phyloP scores from a whole-genome alignment of 176 grass and related monocot genomes.

The Zea luxurians region DNA sequence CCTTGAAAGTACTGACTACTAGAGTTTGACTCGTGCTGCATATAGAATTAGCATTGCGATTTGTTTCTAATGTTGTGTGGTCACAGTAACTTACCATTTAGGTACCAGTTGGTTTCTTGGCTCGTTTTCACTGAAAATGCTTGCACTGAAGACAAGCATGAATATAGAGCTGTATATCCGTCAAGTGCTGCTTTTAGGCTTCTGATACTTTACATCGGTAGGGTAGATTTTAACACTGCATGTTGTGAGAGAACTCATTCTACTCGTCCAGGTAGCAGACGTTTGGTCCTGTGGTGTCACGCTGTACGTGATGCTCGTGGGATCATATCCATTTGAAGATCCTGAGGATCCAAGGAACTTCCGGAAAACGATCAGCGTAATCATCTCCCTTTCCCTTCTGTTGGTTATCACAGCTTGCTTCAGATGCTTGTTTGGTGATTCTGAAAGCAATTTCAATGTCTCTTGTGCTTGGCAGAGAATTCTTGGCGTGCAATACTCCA shows the following conservation, averaged over 20 bases:
- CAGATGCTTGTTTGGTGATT: not conserved
- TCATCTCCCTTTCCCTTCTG: not conserved
- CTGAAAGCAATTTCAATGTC: slow-evolving; percentile 22
- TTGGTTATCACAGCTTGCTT: slow-evolving; percentile 12
- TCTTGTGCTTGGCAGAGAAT: slow-evolving; percentile 62
- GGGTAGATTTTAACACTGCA: not conserved
- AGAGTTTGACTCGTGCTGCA: not conserved
- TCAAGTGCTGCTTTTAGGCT: not conserved
- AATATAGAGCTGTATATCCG: not conserved
- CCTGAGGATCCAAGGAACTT: slow-evolving; percentile 94
- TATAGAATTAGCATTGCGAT: not conserved
- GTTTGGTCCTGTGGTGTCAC: slow-evolving; percentile 95
- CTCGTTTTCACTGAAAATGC: slow-evolving; percentile 7
- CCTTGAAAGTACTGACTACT: not conserved
- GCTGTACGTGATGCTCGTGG: slow-evolving; percentile 90
- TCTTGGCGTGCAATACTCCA: slow-evolving; percentile 80
- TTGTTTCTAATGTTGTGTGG: not conserved
- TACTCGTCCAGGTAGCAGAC: slow-evolving; percentile 64
- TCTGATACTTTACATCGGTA: not conserved
- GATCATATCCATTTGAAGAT: slow-evolving; percentile 96
- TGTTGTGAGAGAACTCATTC: slow-evolving; percentile 16
- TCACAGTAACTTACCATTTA: not conserved
- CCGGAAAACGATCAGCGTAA: slow-evolving; percentile 75
- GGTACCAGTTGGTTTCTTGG: not conserved
- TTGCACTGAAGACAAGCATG: not conserved